A percentile compares a stretch with the other conserved stretches of the same genome.
These are phyloP conservation scores for Pseudogymnoascus sp. DNA, from an alignment of 2,329 filamentous ascomycete genomes.

Conservation along the genomic window DNA sequence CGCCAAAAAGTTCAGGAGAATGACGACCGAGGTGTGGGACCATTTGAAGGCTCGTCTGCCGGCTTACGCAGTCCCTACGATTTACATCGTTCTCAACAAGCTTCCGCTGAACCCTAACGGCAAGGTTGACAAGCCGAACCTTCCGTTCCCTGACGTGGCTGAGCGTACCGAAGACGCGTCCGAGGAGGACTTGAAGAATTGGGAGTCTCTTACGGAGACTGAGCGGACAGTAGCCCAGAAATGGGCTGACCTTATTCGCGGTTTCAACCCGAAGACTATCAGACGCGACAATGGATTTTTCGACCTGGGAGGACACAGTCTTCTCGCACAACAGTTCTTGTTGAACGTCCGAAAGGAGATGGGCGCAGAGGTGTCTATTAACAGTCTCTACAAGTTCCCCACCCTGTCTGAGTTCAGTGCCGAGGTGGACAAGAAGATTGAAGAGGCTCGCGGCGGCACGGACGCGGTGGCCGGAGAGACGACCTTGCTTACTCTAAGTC, in stretches of 20 bases:
- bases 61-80: conserved; percentile 66
- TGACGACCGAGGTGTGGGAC: conserved; percentile 51
- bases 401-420: conserved; percentile 46
- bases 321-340: conserved; percentile 75
- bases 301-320: conserved; percentile 72
- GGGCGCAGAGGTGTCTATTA: conserved; percentile 63
- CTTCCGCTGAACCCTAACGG: conserved; percentile 81
- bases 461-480: conserved; percentile 36
- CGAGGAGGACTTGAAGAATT: conserved; percentile 37
- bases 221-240: conserved; percentile 62
- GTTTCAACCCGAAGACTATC: conserved; percentile 62
- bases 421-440: conserved; percentile 42
- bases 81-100: conserved; percentile 65
- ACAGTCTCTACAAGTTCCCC: conserved; percentile 61
- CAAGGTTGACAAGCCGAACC: conserved; percentile 71
- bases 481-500: conserved; percentile 40
- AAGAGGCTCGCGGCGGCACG: conserved; percentile 24
- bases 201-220: conserved; percentile 44
- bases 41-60: conserved; percentile 67
- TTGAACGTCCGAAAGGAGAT: conserved; percentile 58
- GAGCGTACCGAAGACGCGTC: conserved; percentile 33
- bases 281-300: conserved; percentile 63
- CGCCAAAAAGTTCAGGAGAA: conserved; percentile 33
- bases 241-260: conserved; percentile 66
- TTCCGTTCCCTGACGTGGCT: conserved; percentile 72